Evolutionary conservation across 176 grass and related monocot species (phyloP).

Genomic region (Aegilops bicornis): DNA sequence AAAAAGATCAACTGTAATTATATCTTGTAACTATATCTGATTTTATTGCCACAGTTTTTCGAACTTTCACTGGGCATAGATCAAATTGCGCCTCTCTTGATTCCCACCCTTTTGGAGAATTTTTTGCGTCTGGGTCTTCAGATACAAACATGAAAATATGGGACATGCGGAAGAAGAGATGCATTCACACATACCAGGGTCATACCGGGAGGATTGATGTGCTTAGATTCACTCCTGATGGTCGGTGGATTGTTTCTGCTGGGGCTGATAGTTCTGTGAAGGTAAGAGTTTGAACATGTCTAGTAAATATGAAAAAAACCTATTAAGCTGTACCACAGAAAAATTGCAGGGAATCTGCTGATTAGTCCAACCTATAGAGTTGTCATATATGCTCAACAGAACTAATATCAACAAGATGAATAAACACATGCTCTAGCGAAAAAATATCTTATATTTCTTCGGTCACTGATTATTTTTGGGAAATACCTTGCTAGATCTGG

Average conservation of each 20-base stretch:
- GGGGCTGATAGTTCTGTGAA: conserved; percentile 73
- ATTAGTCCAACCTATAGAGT: not conserved
- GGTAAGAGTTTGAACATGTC: conserved; percentile 45
- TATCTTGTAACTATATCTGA: not conserved
- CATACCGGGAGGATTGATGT: conserved; percentile 74
- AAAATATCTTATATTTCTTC: conserved; percentile 14
- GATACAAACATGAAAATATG: conserved; percentile 98
- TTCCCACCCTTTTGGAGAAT: conserved; percentile 96
- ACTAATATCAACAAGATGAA: conserved; percentile 14
- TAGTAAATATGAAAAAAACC: not conserved
- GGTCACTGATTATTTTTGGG: conserved; percentile 14
- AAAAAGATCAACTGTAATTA: not conserved
- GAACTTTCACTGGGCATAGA: conserved; percentile 86
- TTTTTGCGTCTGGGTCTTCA: conserved; percentile 84
- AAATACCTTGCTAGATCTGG: conserved; percentile 66
- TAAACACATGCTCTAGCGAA: conserved; percentile 1
- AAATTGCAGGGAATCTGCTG: not conserved
- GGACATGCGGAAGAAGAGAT: conserved; percentile 86
- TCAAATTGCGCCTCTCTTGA: conserved; percentile 83
- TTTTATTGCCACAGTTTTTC: conserved; percentile 55
- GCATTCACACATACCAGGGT: conserved; percentile 95
- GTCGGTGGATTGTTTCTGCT: conserved; percentile 91
- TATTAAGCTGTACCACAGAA: not conserved
- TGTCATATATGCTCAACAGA: not conserved
- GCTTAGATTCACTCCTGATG: conserved; percentile 89